A percentile compares a stretch with the other conserved stretches of the same genome.
Evolutionary conservation across 257 asterid genomes (phyloP).

Genomic region (Euphrasia confusa): DNA sequence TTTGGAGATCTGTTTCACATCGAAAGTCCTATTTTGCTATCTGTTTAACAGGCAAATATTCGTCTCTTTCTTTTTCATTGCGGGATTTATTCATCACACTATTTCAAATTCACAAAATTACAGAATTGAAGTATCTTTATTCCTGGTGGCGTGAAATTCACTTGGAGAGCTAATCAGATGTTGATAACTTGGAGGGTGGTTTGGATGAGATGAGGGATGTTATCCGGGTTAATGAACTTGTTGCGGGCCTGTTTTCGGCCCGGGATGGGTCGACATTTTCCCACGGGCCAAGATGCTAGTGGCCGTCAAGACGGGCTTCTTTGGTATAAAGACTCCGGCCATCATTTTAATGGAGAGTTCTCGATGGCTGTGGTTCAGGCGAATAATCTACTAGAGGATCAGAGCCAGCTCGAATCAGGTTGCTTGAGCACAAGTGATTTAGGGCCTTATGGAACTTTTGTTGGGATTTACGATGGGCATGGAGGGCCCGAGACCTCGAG

Average conservation of each 20-base stretch:
- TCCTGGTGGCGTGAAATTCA: slow-evolving; percentile 13
- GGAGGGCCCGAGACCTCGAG: slow-evolving; percentile 89
- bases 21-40: slow-evolving; percentile 7
- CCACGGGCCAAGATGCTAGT: slow-evolving; percentile 41
- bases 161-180: slow-evolving; percentile 28
- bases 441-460: slow-evolving; percentile 78
- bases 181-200: slow-evolving; percentile 39
- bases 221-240: slow-evolving; percentile 59
- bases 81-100: neutral
- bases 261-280: slow-evolving; percentile 38
- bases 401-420: slow-evolving; percentile 86
- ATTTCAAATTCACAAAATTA: neutral
- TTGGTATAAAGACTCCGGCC: slow-evolving; percentile 75
- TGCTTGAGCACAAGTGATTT: slow-evolving; percentile 42
- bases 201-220: slow-evolving; percentile 73
- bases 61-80: neutral
- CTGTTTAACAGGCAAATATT: neutral
- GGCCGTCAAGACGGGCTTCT: slow-evolving; percentile 68
- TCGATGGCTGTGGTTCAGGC: slow-evolving; percentile 94
- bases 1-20: slow-evolving; percentile 32
- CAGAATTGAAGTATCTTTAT: slow-evolving; percentile 20
- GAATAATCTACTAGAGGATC: slow-evolving; percentile 79
- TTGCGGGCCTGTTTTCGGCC: slow-evolving; percentile 72
- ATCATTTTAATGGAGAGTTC: slow-evolving; percentile 69
- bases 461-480: slow-evolving; percentile 88